A percentile compares a stretch with the other conserved stretches of the same genome.
phyloP scores from a whole-genome alignment of 306 rosid genomes.

The Dryas octopetala region DNA sequence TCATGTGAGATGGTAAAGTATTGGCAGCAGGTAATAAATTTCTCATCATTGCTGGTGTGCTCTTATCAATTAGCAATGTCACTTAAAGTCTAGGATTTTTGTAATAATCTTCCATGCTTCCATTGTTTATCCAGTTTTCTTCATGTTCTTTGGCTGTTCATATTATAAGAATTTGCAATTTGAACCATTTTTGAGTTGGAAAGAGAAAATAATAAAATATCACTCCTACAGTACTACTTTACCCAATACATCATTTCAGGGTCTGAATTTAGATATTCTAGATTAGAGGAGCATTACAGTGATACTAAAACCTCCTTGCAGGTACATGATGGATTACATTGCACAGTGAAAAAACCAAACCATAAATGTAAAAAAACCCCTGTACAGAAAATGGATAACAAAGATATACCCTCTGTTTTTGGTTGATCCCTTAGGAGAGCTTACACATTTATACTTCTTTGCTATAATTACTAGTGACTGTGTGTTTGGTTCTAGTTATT shows the following conservation, averaged over 20 bases:
- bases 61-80: neutral
- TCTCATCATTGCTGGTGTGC: neutral
- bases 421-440: neutral
- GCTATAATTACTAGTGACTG: neutral
- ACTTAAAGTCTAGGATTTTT: constrained; percentile 3
- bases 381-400: neutral
- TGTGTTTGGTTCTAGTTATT: constrained; percentile 11
- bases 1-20: constrained; percentile 98
- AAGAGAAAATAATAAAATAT: neutral
- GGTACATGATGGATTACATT: neutral
- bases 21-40: constrained; percentile 85
- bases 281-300: neutral
- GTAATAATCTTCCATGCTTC: neutral
- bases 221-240: constrained; percentile 6
- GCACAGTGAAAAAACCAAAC: neutral
- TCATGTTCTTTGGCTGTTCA: neutral
- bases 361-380: neutral
- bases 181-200: neutral
- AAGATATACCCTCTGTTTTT: neutral
- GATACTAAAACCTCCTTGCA: neutral
- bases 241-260: neutral
- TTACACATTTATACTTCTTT: neutral
- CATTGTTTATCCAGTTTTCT: neutral
- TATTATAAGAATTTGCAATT: neutral
- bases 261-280: constrained; percentile 4